Percentiles rank a stretch among this genome's conserved stretches.
phyloP scores from a whole-genome alignment of 1,139 yeast species.

The Geotrichum aggregatum region DNA sequence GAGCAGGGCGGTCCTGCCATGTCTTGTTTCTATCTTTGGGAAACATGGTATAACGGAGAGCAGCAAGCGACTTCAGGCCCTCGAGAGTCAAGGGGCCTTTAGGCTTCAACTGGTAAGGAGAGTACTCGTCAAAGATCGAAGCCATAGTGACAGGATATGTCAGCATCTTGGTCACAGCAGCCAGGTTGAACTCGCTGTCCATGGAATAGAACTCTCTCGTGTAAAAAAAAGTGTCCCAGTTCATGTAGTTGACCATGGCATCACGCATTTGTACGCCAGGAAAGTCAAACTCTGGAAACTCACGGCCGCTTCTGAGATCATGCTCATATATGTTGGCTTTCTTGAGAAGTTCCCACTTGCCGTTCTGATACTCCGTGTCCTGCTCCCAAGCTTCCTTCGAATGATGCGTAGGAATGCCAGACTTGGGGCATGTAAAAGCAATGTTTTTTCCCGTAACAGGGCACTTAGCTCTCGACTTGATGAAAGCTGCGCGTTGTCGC shows the following conservation, averaged over 20 bases:
- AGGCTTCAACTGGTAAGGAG: constrained; percentile 78
- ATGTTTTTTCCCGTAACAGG: constrained; percentile 84
- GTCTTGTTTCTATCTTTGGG: constrained; percentile 54
- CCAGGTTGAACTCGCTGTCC: constrained; percentile 95
- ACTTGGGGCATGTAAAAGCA: constrained; percentile 80
- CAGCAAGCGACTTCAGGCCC: constrained; percentile 89
- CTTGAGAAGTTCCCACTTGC: constrained; percentile 67
- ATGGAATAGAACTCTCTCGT: constrained; percentile 90
- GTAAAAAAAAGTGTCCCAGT: constrained; percentile 91
- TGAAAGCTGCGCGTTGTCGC: constrained; percentile 86
- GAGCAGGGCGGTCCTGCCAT: constrained; percentile 81
- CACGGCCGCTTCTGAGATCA: constrained; percentile 88
- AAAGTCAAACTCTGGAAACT: constrained; percentile 91
- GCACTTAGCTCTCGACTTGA: constrained; percentile 81
- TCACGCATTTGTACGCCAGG: constrained; percentile 79
- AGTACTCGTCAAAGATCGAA: constrained; percentile 71
- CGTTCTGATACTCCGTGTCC: constrained; percentile 69
- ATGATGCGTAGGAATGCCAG: constrained; percentile 96
- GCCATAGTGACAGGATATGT: constrained; percentile 91
- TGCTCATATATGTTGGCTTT: constrained; percentile 92
- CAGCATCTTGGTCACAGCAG: constrained; percentile 90
- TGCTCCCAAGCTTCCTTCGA: constrained; percentile 82
- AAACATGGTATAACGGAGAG: constrained; percentile 81
- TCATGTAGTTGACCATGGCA: constrained; percentile 68
- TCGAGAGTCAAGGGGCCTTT: constrained; percentile 86